A percentile compares a stretch with the other conserved stretches of the same genome.
phyloP scores from a whole-genome alignment of 2,329 filamentous ascomycete species.

The Exophiala aquamarina region DNA sequence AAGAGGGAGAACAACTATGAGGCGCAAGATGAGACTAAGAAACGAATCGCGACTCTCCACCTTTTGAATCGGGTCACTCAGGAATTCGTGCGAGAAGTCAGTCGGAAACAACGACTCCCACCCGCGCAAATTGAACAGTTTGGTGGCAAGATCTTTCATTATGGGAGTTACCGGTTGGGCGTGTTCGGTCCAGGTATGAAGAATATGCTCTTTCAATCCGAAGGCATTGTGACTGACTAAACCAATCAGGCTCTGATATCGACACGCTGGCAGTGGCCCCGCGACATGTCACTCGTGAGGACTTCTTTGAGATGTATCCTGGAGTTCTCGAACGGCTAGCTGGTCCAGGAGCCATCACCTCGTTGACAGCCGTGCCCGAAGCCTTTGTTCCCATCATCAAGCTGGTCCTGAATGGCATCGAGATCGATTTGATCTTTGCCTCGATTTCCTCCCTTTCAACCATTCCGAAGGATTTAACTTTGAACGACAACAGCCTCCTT shows the following conservation, averaged over 20 bases:
- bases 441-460: slow-evolving; percentile 69
- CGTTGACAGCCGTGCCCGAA: slow-evolving; percentile 81
- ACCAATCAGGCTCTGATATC: slow-evolving; percentile 77
- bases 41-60: slow-evolving; percentile 71
- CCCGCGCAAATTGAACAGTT: slow-evolving; percentile 77
- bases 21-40: slow-evolving; percentile 74
- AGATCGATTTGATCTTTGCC: slow-evolving; percentile 91
- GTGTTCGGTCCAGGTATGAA: slow-evolving; percentile 75
- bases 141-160: slow-evolving; percentile 91
- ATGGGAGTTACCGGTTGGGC: slow-evolving; percentile 90
- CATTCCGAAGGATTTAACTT: slow-evolving; percentile 69
- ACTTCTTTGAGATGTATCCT: slow-evolving; percentile 93
- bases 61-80: slow-evolving; percentile 77
- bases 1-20: slow-evolving; percentile 92
- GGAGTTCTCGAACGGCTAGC: slow-evolving; percentile 73
- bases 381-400: slow-evolving; percentile 98
- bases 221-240: no score
- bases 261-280: slow-evolving; percentile 92
- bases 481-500: slow-evolving; percentile 81
- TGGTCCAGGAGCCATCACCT: slow-evolving; percentile 74
- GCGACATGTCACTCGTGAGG: slow-evolving; percentile 80
- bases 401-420: slow-evolving; percentile 85
- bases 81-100: slow-evolving; percentile 83
- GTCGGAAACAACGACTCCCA: slow-evolving; percentile 70
- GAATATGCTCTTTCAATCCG: no score